Conservation (phyloP, 1,139 yeast species). For the Candida sp. region DNA sequence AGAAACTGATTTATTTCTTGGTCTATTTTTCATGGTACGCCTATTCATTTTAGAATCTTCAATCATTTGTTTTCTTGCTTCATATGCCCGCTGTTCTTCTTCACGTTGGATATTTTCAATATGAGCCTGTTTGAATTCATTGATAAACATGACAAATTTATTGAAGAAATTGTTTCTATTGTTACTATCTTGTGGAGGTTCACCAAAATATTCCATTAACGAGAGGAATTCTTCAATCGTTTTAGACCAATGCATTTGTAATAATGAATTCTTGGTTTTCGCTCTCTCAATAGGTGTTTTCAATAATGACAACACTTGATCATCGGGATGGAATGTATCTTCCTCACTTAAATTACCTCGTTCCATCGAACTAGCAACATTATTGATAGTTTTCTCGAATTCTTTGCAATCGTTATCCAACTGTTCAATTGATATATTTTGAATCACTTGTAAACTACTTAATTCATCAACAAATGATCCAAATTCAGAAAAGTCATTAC, state of each 20-base stretch:
- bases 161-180: conserved; percentile 36
- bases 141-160: conserved; percentile 35
- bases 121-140: conserved; percentile 43
- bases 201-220: conserved; percentile 82
- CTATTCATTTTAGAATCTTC: conserved; percentile 20
- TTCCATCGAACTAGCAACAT: conserved; percentile 53
- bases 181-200: conserved; percentile 57
- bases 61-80: conserved; percentile 31
- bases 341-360: conserved; percentile 77
- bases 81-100: conserved; percentile 42
- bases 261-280: conserved; percentile 50
- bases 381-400: conserved; percentile 50
- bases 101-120: conserved; percentile 46
- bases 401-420: conserved; percentile 69
- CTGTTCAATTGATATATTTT: conserved; percentile 75
- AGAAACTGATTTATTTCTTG: conserved; percentile 4
- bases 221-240: conserved; percentile 54
- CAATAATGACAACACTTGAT: conserved; percentile 50
- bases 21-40: conserved; percentile 8
- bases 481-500: conserved; percentile 75
- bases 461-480: conserved; percentile 79
- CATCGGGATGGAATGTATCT: conserved; percentile 71
- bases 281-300: conserved; percentile 60
- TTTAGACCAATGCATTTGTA: conserved; percentile 53
- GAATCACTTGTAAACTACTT: conserved; percentile 54